Conservation (phyloP, 371 early-diverging fungal species). For the Mortierella sp. region DNA sequence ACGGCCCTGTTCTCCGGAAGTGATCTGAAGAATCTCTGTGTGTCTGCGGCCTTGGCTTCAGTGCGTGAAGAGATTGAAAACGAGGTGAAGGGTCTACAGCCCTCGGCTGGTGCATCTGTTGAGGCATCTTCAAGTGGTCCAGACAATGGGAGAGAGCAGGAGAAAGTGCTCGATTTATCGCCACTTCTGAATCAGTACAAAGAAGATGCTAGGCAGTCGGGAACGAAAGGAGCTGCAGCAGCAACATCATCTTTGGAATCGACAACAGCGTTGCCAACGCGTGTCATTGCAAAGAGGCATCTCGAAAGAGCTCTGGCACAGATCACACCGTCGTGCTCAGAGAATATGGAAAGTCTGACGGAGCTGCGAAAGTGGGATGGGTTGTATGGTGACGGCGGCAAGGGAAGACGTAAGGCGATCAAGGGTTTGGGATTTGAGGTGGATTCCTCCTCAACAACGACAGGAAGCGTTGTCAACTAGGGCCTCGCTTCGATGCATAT, state of each 20-base stretch:
- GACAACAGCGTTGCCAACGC: conserved; percentile 13
- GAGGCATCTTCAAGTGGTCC: background rate
- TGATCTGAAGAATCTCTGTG: conserved; percentile 98
- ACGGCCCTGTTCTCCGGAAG: conserved; percentile 94
- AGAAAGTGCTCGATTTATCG: conserved; percentile 54
- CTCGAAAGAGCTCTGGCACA: conserved; percentile 85
- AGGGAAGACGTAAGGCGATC: conserved; percentile 43
- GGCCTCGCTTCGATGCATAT: no score
- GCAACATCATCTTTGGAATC: conserved; percentile 19
- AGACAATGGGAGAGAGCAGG: conserved; percentile 7
- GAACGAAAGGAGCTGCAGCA: conserved; percentile 4
- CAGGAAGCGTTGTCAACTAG: background rate
- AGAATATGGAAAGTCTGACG: conserved; percentile 85
- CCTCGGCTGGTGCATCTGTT: background rate
- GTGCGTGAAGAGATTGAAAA: conserved; percentile 68
- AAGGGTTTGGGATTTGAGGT: conserved; percentile 34
- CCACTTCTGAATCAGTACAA: conserved; percentile 28
- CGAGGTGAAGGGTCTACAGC: conserved; percentile 37
- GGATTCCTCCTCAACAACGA: conserved; percentile 2
- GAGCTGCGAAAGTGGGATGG: conserved; percentile 92
- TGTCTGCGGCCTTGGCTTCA: conserved; percentile 88
- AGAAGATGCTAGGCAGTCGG: conserved; percentile 8
- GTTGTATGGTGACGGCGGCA: conserved; percentile 85
- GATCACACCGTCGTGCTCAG: conserved; percentile 86
- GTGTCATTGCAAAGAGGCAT: conserved; percentile 64